Evolutionary conservation across 371 early-diverging fungal species (phyloP), one percentile per base, ranked within the genome.

Genomic region (Sporodiniella umbellata): DNA sequence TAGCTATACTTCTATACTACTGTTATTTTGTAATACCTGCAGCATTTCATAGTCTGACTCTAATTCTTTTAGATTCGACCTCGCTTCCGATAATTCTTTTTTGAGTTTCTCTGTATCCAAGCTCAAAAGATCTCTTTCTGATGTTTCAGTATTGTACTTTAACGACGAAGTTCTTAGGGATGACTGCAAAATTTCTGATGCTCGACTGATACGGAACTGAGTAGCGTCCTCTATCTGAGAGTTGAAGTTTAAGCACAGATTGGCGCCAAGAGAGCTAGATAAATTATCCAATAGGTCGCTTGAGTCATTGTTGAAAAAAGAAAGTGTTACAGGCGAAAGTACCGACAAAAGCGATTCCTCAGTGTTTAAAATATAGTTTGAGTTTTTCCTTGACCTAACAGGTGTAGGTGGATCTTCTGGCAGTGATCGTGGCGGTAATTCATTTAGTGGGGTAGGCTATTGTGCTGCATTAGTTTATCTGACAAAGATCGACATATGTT

Each of bases 231-330:
- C 19, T 7, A 35, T 11, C 1, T 33, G 10, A 15, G 24, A 19
- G n/a, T n/a, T n/a, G 1, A 12, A 18, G 3, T 48, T 33, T n/a
- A 58, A 14, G 1, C 39, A 44, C 31, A 59, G 28, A 35, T 53
- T 48, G 18, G 48, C 46, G n/a, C 62, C 62, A 18, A 62, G 37
- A 15, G 62, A 56, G 26, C 37, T 28, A 12, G 62, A 53, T 12
- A 62, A 15, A 19, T 62, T 56, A n/a, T 26, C 42, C 8, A 49
- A 22, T 19, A 61, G 21, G 33, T 62, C 62, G 35, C n/a, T 56
- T 0, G 62, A 56, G 2, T 61, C 49, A 2, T 43, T 45, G 15
- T 53, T 42, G 28, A 62, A 62, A 21, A 62, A 62, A 19, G 48
- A 48, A 30, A 61, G 45, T n/a, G 61, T 35, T 22, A 48, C 37